Percentiles rank a stretch among this genome's conserved stretches.
phyloP scores from a whole-genome alignment of 2,329 filamentous ascomycete species.

The Fusarium brachygibbosum region DNA sequence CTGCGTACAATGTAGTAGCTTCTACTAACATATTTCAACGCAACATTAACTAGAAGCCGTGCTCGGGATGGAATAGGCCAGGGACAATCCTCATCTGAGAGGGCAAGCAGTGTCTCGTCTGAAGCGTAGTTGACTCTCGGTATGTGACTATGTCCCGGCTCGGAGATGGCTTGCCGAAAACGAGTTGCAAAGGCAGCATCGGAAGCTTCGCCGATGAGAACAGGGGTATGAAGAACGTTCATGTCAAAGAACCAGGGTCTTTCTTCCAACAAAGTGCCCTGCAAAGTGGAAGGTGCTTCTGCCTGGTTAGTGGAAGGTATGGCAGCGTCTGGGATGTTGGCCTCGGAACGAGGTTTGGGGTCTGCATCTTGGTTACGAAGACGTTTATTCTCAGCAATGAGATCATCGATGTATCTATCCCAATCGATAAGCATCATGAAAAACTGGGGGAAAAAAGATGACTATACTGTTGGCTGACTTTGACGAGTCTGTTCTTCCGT shows the following conservation, averaged over 20 bases:
- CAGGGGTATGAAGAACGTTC: conserved; percentile 52
- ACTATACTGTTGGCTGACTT: conserved; percentile 52
- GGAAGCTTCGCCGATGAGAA: conserved; percentile 55
- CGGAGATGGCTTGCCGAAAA: conserved; percentile 54
- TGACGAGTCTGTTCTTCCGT: conserved; percentile 51
- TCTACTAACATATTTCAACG: conserved; percentile 57
- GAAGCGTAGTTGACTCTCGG: conserved; percentile 54
- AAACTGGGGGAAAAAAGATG: fast-evolving
- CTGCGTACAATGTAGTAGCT: conserved; percentile 59
- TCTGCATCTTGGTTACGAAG: conserved; percentile 40
- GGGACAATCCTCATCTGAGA: conserved; percentile 51
- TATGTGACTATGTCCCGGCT: conserved; percentile 51
- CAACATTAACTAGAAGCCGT: conserved; percentile 53
- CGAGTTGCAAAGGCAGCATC: conserved; percentile 56
- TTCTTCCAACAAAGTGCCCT: conserved; percentile 42
- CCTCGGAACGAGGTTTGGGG: conserved; percentile 36
- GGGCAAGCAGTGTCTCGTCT: conserved; percentile 48
- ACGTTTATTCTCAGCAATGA: conserved; percentile 53
- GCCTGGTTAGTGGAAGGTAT: conserved; percentile 10
- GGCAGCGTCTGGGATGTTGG: conserved; percentile 24
- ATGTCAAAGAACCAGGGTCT: conserved; percentile 55
- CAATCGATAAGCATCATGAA: background rate
- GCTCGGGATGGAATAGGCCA: conserved; percentile 57
- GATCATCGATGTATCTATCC: conserved; percentile 53
- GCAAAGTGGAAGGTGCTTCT: conserved; percentile 31